A percentile compares a stretch with the other conserved stretches of the same genome.
These are phyloP conservation scores for Fusarium transvaalense DNA, from an alignment of 2,329 filamentous ascomycete species.

Conservation along the genomic window DNA sequence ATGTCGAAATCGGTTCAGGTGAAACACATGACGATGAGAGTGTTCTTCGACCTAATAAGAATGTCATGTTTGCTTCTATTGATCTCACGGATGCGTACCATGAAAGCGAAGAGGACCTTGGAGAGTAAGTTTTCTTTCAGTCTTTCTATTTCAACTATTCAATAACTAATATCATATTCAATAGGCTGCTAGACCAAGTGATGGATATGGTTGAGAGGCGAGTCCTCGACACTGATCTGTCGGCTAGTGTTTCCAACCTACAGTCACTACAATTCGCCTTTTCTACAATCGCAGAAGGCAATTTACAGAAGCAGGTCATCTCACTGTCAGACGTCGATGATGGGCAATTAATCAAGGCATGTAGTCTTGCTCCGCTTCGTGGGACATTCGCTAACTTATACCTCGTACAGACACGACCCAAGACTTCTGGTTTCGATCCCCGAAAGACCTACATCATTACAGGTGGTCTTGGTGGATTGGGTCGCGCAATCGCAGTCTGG, in stretches of 20 bases:
- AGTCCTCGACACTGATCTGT: slow-evolving; percentile 11
- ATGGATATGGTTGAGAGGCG: slow-evolving; percentile 28
- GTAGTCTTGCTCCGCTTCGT: neutral
- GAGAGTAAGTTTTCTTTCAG: slow-evolving; percentile 21
- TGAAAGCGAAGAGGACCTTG: slow-evolving; percentile 34
- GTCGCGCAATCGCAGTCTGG: slow-evolving; percentile 43
- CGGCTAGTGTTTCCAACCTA: slow-evolving; percentile 20
- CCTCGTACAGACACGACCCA: slow-evolving; percentile 30
- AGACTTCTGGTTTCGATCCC: slow-evolving; percentile 30
- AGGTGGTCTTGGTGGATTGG: slow-evolving; percentile 42
- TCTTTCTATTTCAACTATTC: neutral
- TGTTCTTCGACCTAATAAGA: slow-evolving; percentile 29
- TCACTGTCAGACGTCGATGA: slow-evolving; percentile 13
- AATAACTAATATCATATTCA: slow-evolving; percentile 7
- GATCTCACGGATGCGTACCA: slow-evolving; percentile 38
- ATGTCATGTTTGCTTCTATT: slow-evolving; percentile 43
- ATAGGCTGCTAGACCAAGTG: slow-evolving; percentile 27
- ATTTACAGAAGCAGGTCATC: slow-evolving; percentile 31
- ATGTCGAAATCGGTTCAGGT: slow-evolving; percentile 30
- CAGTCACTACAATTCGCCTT: slow-evolving; percentile 28
- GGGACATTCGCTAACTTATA: neutral
- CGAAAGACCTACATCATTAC: slow-evolving; percentile 45
- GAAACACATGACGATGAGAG: slow-evolving; percentile 12
- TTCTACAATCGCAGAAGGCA: slow-evolving; percentile 10
- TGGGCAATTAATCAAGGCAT: slow-evolving; percentile 34